Evolutionary conservation across 2,329 filamentous ascomycete species (phyloP), one percentile per base, ranked within the genome.

Genomic region (Paramyrothecium sp.): DNA sequence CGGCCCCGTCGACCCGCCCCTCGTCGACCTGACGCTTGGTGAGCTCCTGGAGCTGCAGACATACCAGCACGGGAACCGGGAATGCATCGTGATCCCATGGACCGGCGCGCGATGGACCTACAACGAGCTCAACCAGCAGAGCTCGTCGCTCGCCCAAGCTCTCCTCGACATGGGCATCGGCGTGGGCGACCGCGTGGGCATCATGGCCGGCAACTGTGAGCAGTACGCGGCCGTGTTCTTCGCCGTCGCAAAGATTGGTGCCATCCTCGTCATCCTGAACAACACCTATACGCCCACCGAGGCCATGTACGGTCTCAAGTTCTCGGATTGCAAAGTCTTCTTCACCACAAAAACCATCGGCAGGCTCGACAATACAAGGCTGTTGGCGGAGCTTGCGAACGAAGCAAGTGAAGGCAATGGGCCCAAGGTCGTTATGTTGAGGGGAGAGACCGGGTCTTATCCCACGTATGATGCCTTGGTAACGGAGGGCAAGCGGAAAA

Each of bases 151-250:
- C 49, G 86, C 87, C 7, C 85, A 84, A 53, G 89, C 89, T 12
- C 73, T 93, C 58, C 73, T 91, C 48, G 82, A 84, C 21, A 82
- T 87, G 71, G 88, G 88, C 2, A 84, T 92, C 54, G 77, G 82
- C 44, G 82, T 84, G 30, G 89, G 89, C 38, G 89, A 92, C 69
- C 81, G 89, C 16, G 80, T 92, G 26, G 89, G 85, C 30, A 87
- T 93, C 62, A 91, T 92, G 86, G 89, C 89, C 73, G 65, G 92
- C 77, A 75, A 96, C 83, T 77, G 92, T 80, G 75, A 96, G 82
- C 81, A 96, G 84, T 94, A 94, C 86, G 73, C 89, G 30, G 81
- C 88, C 3, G 81, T 91, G 17, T 90, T 91, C 77, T 91, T 92
- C 63, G 89, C 88, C 3, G 87, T 86, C 12, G 85, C 87, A 46